Percentiles rank a stretch among this genome's conserved stretches.
Evolutionary conservation across 768 basidiomycete species (phyloP).

Genomic region (Macrolepiota albuminosa): DNA sequence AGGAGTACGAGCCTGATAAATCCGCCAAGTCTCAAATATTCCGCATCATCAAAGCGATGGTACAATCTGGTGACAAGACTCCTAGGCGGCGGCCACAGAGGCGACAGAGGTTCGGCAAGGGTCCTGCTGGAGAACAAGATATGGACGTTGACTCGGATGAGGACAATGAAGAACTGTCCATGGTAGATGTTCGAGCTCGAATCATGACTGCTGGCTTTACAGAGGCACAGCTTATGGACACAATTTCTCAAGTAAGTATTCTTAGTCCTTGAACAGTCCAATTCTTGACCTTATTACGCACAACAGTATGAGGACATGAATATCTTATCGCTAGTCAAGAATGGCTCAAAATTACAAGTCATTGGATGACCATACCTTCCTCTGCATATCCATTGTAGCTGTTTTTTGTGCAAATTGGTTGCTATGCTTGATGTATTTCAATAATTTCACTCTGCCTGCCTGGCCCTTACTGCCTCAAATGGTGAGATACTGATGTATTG

Average conservation of each 20-base stretch:
- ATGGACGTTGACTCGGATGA: constrained; percentile 69
- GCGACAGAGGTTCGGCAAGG: constrained; percentile 55
- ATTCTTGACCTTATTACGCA: constrained; percentile 13
- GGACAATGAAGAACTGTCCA: constrained; percentile 65
- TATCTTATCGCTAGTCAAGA: constrained; percentile 79
- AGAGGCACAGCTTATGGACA: constrained; percentile 85
- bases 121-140: constrained; percentile 66
- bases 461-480: neutral
- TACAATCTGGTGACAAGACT: constrained; percentile 28
- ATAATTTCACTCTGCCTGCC: neutral
- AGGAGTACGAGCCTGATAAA: constrained; percentile 66
- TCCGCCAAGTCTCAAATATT: constrained; percentile 83
- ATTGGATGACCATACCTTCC: constrained; percentile 23
- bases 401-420: constrained; percentile 1
- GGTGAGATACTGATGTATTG: neutral
- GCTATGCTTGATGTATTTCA: neutral
- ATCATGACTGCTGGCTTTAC: constrained; percentile 87
- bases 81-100: constrained; percentile 29
- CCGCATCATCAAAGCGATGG: constrained; percentile 88
- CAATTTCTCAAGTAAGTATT: constrained; percentile 66
- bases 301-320: constrained; percentile 82
- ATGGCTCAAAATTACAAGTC: constrained; percentile 77
- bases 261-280: neutral
- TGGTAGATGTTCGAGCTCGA: constrained; percentile 85
- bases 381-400: neutral